Evolutionary conservation across 306 rosid species (phyloP), one percentile per base, ranked within the genome.

Genomic region (Castanea mollissima): DNA sequence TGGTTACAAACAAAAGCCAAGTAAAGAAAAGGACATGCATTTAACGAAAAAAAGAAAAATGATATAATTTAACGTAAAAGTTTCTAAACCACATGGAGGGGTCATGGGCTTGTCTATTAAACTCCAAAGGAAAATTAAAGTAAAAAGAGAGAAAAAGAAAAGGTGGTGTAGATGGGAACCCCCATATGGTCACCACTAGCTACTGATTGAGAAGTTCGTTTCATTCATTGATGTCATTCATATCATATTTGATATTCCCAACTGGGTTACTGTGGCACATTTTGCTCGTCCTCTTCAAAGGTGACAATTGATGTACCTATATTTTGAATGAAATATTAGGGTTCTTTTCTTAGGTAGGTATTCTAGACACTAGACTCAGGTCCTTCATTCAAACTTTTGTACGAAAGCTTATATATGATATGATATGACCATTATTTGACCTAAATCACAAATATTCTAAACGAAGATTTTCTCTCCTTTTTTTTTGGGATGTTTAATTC

Each of bases 51-150:
- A 41, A 41, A 41, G 4, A 49, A 49, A 49, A 49, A 12, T 41
- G 67, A 32, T 20, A 64, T 76, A 74, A 27, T 86, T 87, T 80
- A 80, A 78, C 72, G 63, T 83, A 81, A 79, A 91, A 85, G 84
- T 73, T 78, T 74, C 80, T 74, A 80, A 81, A 82, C 86, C 94
- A 92, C 94, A 89, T 92, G 94, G 94, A 92, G 90, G 94, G 94
- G 94, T 86, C 93, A 84, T 78, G 76, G 76, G 63, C 67, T 82
- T 92, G 90, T 79, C 90, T 86, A 85, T 87, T 85, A 90, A 81
- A 77, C 88, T 92, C 86, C 86, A 87, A 76, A 72, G 79, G 77
- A 80, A 84, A 85, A 71, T 77, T 81, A 87, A 86, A 80, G 83
- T 25, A 25, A 32, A 52, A 41, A 41, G 46, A 83, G 80, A 73